These are phyloP conservation scores for Paramecium primaurelia DNA, from an alignment of 73 alveolate species.

Conservation along the genomic window DNA sequence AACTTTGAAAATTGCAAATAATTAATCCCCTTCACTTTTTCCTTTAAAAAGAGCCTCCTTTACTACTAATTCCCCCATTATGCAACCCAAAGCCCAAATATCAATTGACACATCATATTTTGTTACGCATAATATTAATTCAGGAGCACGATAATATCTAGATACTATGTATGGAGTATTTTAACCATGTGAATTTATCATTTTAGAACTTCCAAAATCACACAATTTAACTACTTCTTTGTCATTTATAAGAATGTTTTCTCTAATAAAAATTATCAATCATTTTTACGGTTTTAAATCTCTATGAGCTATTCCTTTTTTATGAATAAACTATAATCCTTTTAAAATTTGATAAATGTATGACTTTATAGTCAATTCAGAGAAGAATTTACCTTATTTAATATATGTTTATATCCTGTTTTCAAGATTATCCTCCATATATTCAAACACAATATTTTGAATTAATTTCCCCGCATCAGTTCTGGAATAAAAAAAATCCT, in stretches of 20 bases:
- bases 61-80: constrained; percentile 65
- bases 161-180: constrained; percentile 71
- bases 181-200: constrained; percentile 19
- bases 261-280: neutral
- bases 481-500: constrained; percentile 82
- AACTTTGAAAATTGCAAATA: constrained; percentile 64
- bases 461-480: constrained; percentile 87
- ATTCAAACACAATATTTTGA: constrained; percentile 91
- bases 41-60: constrained; percentile 75
- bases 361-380: constrained; percentile 37
- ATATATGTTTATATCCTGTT: constrained; percentile 66
- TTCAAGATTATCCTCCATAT: constrained; percentile 82
- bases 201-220: constrained; percentile 59
- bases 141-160: constrained; percentile 77
- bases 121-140: constrained; percentile 68
- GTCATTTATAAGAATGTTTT: constrained; percentile 37
- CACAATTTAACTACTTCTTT: constrained; percentile 51
- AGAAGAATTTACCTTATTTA: constrained; percentile 51
- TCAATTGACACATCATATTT: constrained; percentile 69
- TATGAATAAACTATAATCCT: constrained; percentile 49
- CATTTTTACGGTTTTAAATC: constrained; percentile 55
- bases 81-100: constrained; percentile 77
- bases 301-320: constrained; percentile 56
- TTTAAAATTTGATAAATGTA: constrained; percentile 22
- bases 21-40: constrained; percentile 70